Conservation (phyloP, 2,329 filamentous ascomycete genomes). For the Stemphylium vesicarium region DNA sequence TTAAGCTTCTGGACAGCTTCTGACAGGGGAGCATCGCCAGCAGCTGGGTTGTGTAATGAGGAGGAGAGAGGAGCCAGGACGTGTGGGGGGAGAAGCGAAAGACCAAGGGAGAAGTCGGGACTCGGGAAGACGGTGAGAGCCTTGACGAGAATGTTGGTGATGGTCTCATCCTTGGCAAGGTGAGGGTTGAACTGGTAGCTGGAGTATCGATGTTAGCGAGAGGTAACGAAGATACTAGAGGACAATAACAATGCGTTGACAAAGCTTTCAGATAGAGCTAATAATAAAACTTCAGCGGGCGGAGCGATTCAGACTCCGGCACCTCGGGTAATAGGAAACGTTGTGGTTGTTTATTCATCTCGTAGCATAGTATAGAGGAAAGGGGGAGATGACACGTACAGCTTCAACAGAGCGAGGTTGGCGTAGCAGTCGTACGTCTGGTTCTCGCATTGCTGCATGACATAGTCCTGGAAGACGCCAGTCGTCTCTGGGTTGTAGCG, state of each 20-base stretch:
- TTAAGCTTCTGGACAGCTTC: conserved; percentile 92
- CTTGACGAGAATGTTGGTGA: conserved; percentile 99
- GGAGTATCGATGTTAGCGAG: conserved; percentile 25
- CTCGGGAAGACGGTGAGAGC: conserved; percentile 96
- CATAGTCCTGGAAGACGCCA: conserved; percentile 89
- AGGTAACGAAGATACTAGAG: conserved; percentile 1
- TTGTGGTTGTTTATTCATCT: conserved; percentile 79
- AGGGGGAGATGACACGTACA: conserved; percentile 67
- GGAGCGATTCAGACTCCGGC: conserved; percentile 64
- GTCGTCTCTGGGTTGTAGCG: conserved; percentile 99
- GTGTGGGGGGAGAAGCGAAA: conserved; percentile 90
- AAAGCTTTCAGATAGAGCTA: conserved; percentile 74
- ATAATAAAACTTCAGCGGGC: conserved; percentile 72
- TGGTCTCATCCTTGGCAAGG: conserved; percentile 93
- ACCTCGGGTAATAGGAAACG: conserved; percentile 99
- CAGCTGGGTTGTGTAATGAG: conserved; percentile 55
- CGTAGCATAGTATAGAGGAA: conserved; percentile 36
- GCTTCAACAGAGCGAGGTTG: conserved; percentile 92
- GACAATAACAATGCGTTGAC: conserved; percentile 3
- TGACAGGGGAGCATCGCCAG: conserved; percentile 72
- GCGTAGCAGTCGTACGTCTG: conserved; percentile 95
- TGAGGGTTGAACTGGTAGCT: conserved; percentile 99
- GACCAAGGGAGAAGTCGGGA: conserved; percentile 90
- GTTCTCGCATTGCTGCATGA: conserved; percentile 92
- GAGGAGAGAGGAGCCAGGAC: conserved; percentile 68